phyloP scores from a whole-genome alignment of 176 grass and related monocot species.

The Cenchrus americanus region DNA sequence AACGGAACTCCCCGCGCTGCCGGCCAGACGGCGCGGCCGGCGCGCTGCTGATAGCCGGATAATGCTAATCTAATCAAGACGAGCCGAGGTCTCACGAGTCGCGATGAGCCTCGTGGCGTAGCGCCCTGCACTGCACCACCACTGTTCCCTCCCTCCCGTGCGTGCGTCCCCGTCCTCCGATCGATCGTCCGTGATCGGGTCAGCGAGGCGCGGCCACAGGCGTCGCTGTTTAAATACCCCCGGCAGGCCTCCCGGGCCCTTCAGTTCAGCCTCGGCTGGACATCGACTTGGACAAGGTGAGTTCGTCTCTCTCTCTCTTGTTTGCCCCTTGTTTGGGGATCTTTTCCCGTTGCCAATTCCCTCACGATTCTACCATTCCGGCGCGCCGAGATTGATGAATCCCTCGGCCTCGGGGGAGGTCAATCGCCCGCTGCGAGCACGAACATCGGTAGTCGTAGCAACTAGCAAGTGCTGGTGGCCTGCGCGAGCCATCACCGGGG shows the following conservation, averaged over 20 bases:
- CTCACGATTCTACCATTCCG: too few relatives aligned
- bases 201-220: not conserved
- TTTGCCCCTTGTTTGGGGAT: not conserved
- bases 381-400: constrained; percentile 1
- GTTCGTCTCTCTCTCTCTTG: not conserved
- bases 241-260: not conserved
- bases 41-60: not conserved
- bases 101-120: too few relatives aligned
- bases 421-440: not conserved
- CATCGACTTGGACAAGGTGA: constrained; percentile 19
- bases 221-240: constrained; percentile 42
- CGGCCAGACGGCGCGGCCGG: constrained; percentile 12
- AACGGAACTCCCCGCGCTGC: not conserved
- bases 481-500: not conserved
- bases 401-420: not conserved
- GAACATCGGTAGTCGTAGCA: not conserved
- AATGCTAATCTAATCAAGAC: not conserved
- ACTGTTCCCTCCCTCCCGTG: too few relatives aligned
- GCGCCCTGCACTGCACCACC: too few relatives aligned
- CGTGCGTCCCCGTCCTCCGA: not conserved
- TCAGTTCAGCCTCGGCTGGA: constrained; percentile 45
- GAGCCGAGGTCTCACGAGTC: not conserved
- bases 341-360: not conserved
- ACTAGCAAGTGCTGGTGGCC: too few relatives aligned
- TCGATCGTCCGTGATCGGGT: not conserved